phyloP scores from a whole-genome alignment of 2,329 filamentous ascomycete genomes.

The Aureobasidium melanogenum region DNA sequence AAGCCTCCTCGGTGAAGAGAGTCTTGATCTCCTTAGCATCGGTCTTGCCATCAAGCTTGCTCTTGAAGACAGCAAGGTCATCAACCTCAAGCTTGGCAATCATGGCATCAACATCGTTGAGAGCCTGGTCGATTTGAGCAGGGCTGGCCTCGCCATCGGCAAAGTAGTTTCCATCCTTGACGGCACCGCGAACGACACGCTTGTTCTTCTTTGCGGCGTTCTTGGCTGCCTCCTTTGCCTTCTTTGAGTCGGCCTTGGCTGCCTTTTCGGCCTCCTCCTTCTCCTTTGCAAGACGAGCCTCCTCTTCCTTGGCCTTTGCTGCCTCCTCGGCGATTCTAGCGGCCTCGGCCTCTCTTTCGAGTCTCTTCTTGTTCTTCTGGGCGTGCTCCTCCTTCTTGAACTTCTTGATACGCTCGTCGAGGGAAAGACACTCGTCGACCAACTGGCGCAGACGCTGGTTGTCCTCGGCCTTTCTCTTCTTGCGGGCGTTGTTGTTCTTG shows the following conservation, averaged over 20 bases:
- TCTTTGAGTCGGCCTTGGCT: constrained; percentile 77
- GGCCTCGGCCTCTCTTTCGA: constrained; percentile 85
- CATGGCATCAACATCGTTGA: constrained; percentile 77
- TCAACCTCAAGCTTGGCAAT: constrained; percentile 85
- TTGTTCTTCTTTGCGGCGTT: constrained; percentile 99
- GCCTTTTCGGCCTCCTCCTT: constrained; percentile 81
- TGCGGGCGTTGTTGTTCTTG: constrained; percentile 95
- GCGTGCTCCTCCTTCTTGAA: constrained; percentile 90
- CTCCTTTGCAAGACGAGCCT: constrained; percentile 69
- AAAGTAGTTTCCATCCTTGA: constrained; percentile 99
- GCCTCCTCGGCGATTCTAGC: constrained; percentile 82
- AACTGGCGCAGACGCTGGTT: constrained; percentile 81
- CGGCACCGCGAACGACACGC: constrained; percentile 83
- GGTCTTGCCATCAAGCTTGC: constrained; percentile 69
- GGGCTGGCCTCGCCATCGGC: constrained; percentile 57
- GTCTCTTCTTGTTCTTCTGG: constrained; percentile 89
- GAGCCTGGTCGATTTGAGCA: constrained; percentile 73
- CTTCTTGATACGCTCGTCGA: constrained; percentile 93
- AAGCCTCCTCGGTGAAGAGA: constrained; percentile 69
- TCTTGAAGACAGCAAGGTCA: constrained; percentile 75
- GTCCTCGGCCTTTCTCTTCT: constrained; percentile 99
- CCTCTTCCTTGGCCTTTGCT: constrained; percentile 71
- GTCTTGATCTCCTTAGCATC: constrained; percentile 76
- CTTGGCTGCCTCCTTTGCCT: constrained; percentile 97
- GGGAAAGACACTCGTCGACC: constrained; percentile 74